Base-by-base conservation (phyloP, 2,329 filamentous ascomycete species). In the Alternaria sp. region DNA sequence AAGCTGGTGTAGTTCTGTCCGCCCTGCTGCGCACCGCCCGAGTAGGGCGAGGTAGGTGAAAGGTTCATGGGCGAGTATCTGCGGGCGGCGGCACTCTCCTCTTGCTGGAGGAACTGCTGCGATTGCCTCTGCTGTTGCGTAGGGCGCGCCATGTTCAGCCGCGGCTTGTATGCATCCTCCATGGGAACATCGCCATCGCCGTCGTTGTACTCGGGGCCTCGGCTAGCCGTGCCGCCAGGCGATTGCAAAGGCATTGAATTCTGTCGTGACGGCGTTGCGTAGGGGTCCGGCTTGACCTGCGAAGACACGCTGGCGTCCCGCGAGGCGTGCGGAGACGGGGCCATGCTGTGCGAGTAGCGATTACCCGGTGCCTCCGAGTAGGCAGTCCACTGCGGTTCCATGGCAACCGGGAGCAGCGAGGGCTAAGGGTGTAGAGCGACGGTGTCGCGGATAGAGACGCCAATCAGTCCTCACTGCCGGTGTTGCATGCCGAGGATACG, bases 51-150 rank as follows among this genome's bases (percentile, higher is more conserved):
- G 32, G 90, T 89, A 44, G 93, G 92, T 64, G 93, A 93, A 65
- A 96, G 84, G 79, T 97, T 95, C 94, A 97, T 97, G 68, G 95
- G 96, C 50, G 95, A 98, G 82, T 98, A 98, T 77, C 94, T 89
- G 79, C 96, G 92, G 63, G 93, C 92, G 61, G 93, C 93, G 54
- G 92, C 86, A 46, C 93, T 96, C 62, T 92, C 89, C 75, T 95
- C 92, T 90, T 75, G 71, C 54, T 90, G 84, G 50, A 89, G 81
- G 70, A 91, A 91, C 79, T 95, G 91, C 72, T 93, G 88, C 66
- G 88, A 93, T 64, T 89, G 84, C 71, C 95, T 89, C 74, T 93
- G 89, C 77, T 93, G 90, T 77, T 93, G 91, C 79, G 89, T 89
- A 46, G 92, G 89, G 70, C 88, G 80, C 57, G 46, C 26, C 50